Evolutionary conservation across 345 rosid genomes (phyloP).

Genomic region (Eucalyptus lansdowneana): DNA sequence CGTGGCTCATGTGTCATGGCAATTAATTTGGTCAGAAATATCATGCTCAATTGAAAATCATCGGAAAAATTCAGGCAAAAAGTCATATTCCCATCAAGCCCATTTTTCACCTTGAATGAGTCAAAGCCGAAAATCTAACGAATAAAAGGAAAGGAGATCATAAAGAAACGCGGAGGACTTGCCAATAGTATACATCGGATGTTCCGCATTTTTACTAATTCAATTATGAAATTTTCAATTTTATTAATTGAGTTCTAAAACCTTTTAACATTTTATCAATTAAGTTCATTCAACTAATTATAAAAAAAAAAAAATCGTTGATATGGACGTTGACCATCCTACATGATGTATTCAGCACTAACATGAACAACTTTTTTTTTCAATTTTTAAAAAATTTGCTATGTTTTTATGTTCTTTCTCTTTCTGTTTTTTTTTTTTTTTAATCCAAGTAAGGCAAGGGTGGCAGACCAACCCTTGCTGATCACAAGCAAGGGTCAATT

Average conservation of each 20-base stretch:
- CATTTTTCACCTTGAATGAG: no score
- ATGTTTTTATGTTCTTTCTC: no score
- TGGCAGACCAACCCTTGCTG: neutral
- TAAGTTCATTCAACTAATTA: fast-evolving
- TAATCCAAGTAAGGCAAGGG: neutral
- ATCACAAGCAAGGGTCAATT: neutral
- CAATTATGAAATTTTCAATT: fast-evolving
- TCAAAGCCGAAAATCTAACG: no score
- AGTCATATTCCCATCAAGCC: neutral
- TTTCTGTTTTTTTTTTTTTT: no score
- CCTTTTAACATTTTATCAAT: fast-evolving
- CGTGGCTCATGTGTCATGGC: neutral
- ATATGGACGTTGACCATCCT: fast-evolving
- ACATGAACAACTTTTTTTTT: no score
- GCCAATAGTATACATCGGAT: fast-evolving
- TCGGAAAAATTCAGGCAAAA: neutral
- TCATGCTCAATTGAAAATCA: neutral
- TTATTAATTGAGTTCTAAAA: fast-evolving
- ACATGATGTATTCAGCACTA: fast-evolving
- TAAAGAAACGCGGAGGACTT: fast-evolving
- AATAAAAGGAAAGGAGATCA: no score
- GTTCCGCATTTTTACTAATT: no score
- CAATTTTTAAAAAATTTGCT: no score
- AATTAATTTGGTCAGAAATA: neutral
- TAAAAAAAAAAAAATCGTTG: no score